Evolutionary conservation across 805 yeast genomes (phyloP).

Genomic region (Candida incommunis): DNA sequence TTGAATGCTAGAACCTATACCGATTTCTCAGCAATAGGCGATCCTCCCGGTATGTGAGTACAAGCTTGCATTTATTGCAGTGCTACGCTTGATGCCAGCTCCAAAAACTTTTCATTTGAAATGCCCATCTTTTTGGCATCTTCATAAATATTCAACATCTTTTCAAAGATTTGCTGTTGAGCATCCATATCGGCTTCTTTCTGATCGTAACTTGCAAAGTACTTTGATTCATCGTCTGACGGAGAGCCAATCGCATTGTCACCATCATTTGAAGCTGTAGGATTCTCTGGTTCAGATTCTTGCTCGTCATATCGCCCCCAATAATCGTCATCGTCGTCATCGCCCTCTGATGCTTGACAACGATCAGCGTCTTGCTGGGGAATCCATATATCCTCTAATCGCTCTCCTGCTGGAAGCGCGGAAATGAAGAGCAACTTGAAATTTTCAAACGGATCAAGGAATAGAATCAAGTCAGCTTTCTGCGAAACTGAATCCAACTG

Average conservation of each 20-base stretch:
- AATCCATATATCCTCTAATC: no score
- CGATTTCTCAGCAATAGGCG: neutral
- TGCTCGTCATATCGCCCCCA: conserved; percentile 7
- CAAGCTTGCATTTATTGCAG: no score
- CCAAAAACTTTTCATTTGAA: neutral
- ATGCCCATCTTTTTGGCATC: conserved; percentile 3
- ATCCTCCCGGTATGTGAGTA: no score
- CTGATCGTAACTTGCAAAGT: conserved; percentile 8
- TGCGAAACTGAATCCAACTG: neutral
- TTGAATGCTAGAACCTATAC: no score
- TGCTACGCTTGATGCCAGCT: neutral
- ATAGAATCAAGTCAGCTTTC: neutral
- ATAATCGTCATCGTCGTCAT: conserved; percentile 8
- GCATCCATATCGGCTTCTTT: conserved; percentile 8
- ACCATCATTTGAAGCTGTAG: neutral
- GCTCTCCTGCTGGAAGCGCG: no score
- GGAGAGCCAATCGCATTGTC: neutral
- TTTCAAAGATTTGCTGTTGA: conserved; percentile 9
- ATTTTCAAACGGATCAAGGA: neutral
- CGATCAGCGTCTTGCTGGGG: neutral
- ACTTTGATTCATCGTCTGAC: conserved; percentile 4
- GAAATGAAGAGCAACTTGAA: neutral
- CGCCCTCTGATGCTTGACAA: conserved; percentile 4
- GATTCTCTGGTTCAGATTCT: neutral
- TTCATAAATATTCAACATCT: conserved; percentile 8